Evolutionary conservation across 106 monocot genomes (phyloP).

Genomic region (Cymbidium sinense): DNA sequence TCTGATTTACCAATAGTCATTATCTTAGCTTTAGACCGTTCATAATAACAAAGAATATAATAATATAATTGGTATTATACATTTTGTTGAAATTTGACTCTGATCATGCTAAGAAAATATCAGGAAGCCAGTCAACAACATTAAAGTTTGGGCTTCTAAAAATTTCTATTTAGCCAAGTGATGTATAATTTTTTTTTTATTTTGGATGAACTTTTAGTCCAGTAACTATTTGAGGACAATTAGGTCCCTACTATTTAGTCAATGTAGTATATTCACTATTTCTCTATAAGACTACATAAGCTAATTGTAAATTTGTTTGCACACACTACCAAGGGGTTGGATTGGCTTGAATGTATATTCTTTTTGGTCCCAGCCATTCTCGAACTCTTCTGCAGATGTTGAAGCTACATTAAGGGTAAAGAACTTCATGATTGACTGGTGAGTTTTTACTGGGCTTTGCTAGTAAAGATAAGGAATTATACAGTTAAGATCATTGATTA

Average conservation of each 20-base stretch:
- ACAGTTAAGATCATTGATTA: background rate
- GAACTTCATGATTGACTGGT: conserved; percentile 55
- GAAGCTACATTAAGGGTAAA: conserved; percentile 47
- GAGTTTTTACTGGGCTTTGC: background rate
- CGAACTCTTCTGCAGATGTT: conserved; percentile 44
- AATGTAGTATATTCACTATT: background rate
- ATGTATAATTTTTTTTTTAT: background rate
- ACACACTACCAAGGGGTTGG: conserved; percentile 45
- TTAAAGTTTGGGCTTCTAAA: too few species aligned
- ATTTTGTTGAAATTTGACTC: background rate
- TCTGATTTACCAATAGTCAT: too few species aligned
- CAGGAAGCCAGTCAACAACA: too few species aligned
- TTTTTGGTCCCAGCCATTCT: conserved; percentile 24
- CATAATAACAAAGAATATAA: too few species aligned
- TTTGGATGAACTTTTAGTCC: background rate
- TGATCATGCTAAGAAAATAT: background rate
- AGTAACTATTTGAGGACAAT: background rate
- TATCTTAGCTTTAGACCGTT: too few species aligned
- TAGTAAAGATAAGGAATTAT: background rate
- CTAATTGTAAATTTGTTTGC: background rate
- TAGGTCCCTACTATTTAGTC: background rate
- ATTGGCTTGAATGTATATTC: conserved; percentile 60
- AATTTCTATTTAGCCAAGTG: too few species aligned
- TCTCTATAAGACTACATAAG: background rate
- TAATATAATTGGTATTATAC: background rate